These are phyloP conservation scores for Apophysomyces variabilis DNA, from an alignment of 371 early-diverging fungal species.

Conservation along the genomic window DNA sequence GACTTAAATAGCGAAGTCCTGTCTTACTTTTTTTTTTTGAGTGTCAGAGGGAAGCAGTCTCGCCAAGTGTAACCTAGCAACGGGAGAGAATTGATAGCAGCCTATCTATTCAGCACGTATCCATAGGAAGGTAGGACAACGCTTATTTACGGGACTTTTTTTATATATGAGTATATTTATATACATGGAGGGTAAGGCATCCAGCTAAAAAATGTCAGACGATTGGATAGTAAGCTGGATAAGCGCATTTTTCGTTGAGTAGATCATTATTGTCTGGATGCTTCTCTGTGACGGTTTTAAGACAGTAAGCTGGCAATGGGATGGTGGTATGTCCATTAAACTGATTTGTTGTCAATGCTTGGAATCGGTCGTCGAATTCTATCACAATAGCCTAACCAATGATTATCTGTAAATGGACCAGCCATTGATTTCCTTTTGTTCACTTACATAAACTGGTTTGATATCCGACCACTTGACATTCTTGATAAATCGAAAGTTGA, in stretches of 20 bases:
- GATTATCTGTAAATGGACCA: background rate
- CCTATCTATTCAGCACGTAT: background rate
- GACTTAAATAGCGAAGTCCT: too few species aligned
- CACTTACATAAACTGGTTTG: conserved; percentile 22
- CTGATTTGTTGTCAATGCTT: conserved; percentile 21
- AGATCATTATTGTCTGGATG: background rate
- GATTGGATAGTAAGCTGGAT: background rate
- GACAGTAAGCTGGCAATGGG: background rate
- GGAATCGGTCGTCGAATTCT: conserved; percentile 44
- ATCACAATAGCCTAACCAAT: conserved; percentile 34
- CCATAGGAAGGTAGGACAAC: background rate
- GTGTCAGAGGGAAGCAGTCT: background rate
- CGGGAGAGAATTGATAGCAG: background rate
- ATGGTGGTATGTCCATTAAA: background rate
- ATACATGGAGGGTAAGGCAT: background rate
- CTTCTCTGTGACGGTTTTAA: background rate
- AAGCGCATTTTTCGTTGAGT: background rate
- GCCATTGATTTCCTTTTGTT: too few species aligned
- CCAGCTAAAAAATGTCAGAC: background rate
- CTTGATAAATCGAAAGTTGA: conserved; percentile 43
- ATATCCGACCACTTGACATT: conserved; percentile 19
- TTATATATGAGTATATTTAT: conserved; percentile 1
- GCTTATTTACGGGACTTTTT: background rate
- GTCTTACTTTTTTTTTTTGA: background rate
- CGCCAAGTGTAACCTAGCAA: background rate